Percentiles rank a stretch among this genome's conserved stretches.
These are phyloP conservation scores for Starmerella stellata DNA, from an alignment of 805 yeast species.

Conservation along the genomic window DNA sequence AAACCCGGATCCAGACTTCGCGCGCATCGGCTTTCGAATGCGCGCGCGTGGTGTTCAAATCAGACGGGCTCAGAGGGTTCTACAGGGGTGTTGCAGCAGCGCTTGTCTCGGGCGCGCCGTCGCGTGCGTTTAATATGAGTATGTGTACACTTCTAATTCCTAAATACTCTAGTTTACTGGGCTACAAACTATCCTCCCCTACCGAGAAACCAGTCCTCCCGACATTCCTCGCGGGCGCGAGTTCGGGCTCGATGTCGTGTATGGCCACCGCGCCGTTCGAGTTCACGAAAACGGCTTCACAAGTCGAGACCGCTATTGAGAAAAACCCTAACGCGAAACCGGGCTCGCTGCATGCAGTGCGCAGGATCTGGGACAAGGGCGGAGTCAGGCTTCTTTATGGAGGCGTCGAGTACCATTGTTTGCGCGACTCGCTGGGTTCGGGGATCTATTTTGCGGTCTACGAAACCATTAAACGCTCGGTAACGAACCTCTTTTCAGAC, in stretches of 20 bases:
- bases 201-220: conserved; percentile 12
- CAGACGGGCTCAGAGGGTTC: conserved; percentile 53
- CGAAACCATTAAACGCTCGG: conserved; percentile 47
- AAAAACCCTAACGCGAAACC: conserved; percentile 4
- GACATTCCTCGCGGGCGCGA: conserved; percentile 34
- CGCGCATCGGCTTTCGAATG: conserved; percentile 39
- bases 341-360: conserved; percentile 30
- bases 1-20: conserved; percentile 72
- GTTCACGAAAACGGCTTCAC: conserved; percentile 64
- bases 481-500: conserved; percentile 17
- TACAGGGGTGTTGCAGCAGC: conserved; percentile 68
- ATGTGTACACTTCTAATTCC: conserved; percentile 15
- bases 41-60: conserved; percentile 32
- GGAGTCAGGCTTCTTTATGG: conserved; percentile 54
- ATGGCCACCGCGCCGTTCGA: conserved; percentile 67
- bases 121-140: conserved; percentile 18
- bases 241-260: conserved; percentile 39
- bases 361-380: conserved; percentile 36
- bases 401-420: conserved; percentile 48
- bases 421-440: conserved; percentile 53
- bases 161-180: conserved; percentile 8
- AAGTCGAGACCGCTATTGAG: conserved; percentile 28
- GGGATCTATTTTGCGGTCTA: conserved; percentile 60
- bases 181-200: conserved; percentile 7
- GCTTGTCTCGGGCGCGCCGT: conserved; percentile 35